Conservation (phyloP, 192 early-diverging fungal species). For the Helicostylum pulchrum region DNA sequence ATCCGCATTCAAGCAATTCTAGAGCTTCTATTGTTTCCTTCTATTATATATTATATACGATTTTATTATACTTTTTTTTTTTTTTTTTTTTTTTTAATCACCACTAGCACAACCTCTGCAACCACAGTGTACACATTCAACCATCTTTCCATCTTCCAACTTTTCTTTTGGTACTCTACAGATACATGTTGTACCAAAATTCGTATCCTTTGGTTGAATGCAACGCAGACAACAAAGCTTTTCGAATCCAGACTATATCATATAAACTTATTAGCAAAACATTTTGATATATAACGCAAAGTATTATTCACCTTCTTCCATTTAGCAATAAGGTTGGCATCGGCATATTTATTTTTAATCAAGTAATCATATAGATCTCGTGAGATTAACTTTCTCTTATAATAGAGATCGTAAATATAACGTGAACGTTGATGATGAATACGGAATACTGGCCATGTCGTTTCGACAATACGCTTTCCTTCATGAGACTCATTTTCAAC, state of each 20-base stretch:
- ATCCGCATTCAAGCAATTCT: too few species aligned
- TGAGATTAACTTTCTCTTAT: constrained; percentile 92
- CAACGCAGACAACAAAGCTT: constrained; percentile 96
- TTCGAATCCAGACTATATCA: constrained; percentile 82
- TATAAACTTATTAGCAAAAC: too few species aligned
- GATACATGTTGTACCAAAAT: constrained; percentile 95
- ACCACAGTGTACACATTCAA: constrained; percentile 95
- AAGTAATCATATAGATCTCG: constrained; percentile 91
- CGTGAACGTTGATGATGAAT: constrained; percentile 97
- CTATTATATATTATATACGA: background rate
- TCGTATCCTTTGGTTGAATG: constrained; percentile 96
- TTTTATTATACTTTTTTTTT: background rate
- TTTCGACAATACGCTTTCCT: constrained; percentile 91
- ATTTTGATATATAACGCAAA: too few species aligned
- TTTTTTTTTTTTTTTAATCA: constrained; percentile 20
- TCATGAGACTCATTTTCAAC: constrained; percentile 94
- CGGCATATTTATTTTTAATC: constrained; percentile 88
- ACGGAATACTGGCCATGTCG: constrained; percentile 91
- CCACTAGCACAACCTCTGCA: constrained; percentile 77
- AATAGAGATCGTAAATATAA: constrained; percentile 95
- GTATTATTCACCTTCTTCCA: constrained; percentile 99
- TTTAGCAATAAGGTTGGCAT: constrained; percentile 93
- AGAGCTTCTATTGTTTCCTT: too few species aligned
- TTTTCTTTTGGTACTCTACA: constrained; percentile 93
- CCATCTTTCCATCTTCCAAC: constrained; percentile 83